Conservation (phyloP, 2,329 filamentous ascomycete genomes). For the Geosmithia putterillii region DNA sequence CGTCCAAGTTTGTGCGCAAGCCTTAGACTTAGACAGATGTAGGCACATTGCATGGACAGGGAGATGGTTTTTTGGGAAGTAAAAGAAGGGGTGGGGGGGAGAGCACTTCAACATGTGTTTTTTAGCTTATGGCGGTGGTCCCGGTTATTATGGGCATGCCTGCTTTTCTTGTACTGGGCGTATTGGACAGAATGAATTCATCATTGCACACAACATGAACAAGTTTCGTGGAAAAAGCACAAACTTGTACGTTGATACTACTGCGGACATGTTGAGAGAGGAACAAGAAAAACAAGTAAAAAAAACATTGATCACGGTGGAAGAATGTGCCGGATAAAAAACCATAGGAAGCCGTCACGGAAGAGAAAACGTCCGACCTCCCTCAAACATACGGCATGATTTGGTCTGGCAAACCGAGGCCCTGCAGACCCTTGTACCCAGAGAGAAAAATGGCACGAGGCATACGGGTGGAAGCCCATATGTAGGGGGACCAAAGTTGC, state of each 20-base stretch:
- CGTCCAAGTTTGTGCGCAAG: conserved; percentile 37
- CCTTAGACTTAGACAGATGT: no score
- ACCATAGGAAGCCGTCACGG: conserved; percentile 31
- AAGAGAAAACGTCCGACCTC: conserved; percentile 21
- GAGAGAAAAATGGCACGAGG: not conserved
- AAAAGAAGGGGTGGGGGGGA: not conserved
- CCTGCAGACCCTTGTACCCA: conserved; percentile 3
- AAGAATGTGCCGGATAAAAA: conserved; percentile 25
- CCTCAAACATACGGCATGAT: conserved; percentile 28
- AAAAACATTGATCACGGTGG: not conserved
- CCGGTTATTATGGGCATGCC: not conserved
- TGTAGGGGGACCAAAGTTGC: not conserved
- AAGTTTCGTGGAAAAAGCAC: no score
- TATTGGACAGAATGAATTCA: no score
- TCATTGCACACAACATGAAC: no score
- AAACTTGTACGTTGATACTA: no score
- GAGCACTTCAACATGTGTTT: not conserved
- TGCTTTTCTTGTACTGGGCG: not conserved
- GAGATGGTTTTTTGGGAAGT: no score
- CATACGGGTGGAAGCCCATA: conserved; percentile 5
- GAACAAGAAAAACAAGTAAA: not conserved
- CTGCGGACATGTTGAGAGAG: no score
- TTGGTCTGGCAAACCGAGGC: conserved; percentile 21
- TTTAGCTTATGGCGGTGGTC: not conserved
- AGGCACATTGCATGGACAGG: no score